Evolutionary conservation across 768 basidiomycete genomes (phyloP), one percentile per base, ranked within the genome.

Genomic region (Hygrophoropsis aurantiaca): DNA sequence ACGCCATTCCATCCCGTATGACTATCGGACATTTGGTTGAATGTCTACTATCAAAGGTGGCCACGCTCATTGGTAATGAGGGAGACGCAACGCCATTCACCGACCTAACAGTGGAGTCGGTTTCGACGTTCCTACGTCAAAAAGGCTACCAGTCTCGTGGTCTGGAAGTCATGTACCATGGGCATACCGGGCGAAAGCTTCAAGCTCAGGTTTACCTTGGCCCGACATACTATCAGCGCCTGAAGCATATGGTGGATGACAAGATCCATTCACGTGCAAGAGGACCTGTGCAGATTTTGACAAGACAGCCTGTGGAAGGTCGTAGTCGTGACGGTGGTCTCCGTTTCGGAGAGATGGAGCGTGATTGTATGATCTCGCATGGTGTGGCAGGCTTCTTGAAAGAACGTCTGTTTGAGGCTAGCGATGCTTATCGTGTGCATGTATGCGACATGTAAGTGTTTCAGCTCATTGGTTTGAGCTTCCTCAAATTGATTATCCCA

Each of bases 301-400:
- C 95, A 25, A 74, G 97, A 40, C 97, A 99, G 62, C 97, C 97
- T 11, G 97, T 99, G 13, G 97, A 99, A 65, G 97, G 97, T 80
- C 81, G 97, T 69, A 93, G 90, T 80, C 82, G 97, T 72, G 97
- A 98, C 62, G 97, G 97, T 75, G 97, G 97, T 68, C 72, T 99
- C 53, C 93, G 97, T 60, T 99, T 99, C 77, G 97, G 97, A 77
- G 97, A 99, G 79, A 99, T 99, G 97, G 97, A 99, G 65, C 90
- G 93, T 66, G 95, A 97, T 81, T 98, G 97, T 67, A 99, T 99
- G 97, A 95, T 99, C 51, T 97, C 97, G 19, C 97, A 99, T 73
- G 97, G 97, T 64, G 94, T 98, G 54, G 95, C 97, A 38, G 92
- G 83, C 2, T 98, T 98, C 83, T 69, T 98, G 69, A 97, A 97